A percentile compares a stretch with the other conserved stretches of the same genome.
Conservation (phyloP, 805 yeast species). For the Lipomyces japonicus region DNA sequence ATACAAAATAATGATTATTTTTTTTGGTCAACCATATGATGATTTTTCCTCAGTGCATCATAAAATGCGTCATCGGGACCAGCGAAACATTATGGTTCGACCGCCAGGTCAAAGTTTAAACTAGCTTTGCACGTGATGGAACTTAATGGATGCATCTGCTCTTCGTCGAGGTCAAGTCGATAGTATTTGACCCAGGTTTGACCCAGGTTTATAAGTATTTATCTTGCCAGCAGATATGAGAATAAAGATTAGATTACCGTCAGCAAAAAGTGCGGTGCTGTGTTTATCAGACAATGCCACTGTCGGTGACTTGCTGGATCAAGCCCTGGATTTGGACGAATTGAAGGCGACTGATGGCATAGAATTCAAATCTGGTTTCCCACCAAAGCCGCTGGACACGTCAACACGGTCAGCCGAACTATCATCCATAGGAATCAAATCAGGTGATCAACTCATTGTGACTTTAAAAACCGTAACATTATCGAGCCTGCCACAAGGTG, state of each 20-base stretch:
- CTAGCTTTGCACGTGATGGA: too few relatives aligned
- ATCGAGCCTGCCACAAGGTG: slow-evolving; percentile 6
- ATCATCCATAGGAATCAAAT: slow-evolving; percentile 46
- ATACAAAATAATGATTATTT: too few relatives aligned
- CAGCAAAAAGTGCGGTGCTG: slow-evolving; percentile 36
- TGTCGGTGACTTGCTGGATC: slow-evolving; percentile 36
- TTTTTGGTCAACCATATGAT: not conserved
- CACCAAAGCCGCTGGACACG: slow-evolving; percentile 49
- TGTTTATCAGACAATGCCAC: slow-evolving; percentile 41
- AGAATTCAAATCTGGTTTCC: slow-evolving; percentile 51
- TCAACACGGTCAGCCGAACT: slow-evolving; percentile 33
- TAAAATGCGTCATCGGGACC: too few relatives aligned
- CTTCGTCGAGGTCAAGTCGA: too few relatives aligned
- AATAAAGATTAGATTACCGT: slow-evolving; percentile 38
- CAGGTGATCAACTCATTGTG: slow-evolving; percentile 58
- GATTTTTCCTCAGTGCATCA: too few relatives aligned
- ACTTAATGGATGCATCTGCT: too few relatives aligned
- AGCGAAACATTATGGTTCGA: too few relatives aligned
- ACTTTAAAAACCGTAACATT: slow-evolving; percentile 20
- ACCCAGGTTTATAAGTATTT: too few relatives aligned
- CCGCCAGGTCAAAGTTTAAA: too few relatives aligned
- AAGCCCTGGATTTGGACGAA: slow-evolving; percentile 18
- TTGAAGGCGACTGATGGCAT: slow-evolving; percentile 30
- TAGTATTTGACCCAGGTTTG: too few relatives aligned
- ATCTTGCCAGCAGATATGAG: slow-evolving; percentile 42